Conservation (phyloP, 495 filamentous ascomycete species). For the Penicillium psychrofluorescens region DNA sequence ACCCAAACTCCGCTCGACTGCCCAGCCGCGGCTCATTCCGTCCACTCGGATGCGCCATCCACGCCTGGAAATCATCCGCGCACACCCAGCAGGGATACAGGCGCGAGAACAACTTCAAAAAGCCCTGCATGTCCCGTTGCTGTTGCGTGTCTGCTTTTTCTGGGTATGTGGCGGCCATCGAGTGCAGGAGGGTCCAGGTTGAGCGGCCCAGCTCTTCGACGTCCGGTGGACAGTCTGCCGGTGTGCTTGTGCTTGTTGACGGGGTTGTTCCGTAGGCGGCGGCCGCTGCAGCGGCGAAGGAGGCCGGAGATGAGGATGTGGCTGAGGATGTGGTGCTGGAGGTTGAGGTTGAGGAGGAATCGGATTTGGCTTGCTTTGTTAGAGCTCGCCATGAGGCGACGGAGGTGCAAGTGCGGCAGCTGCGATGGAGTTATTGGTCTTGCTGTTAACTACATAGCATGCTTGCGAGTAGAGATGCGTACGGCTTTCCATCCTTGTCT, state of each 20-base stretch:
- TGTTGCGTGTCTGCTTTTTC: constrained; percentile 51
- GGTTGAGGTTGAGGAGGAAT: constrained; percentile 8
- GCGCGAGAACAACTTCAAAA: constrained; percentile 70
- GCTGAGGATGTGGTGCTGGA: constrained; percentile 20
- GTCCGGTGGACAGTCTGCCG: constrained; percentile 45
- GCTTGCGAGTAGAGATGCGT: constrained; percentile 22
- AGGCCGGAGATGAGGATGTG: constrained; percentile 3
- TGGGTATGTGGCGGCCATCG: constrained; percentile 84
- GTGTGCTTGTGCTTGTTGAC: constrained; percentile 7
- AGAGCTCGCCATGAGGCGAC: constrained; percentile 62
- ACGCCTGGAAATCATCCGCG: constrained; percentile 81
- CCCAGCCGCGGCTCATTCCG: constrained; percentile 59
- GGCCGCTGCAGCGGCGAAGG: constrained; percentile 10
- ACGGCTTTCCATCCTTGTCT: constrained; percentile 96
- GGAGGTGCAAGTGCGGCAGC: constrained; percentile 84
- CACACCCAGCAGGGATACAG: constrained; percentile 95
- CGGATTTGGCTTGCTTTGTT: constrained; percentile 46
- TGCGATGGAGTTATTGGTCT: constrained; percentile 27
- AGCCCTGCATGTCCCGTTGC: constrained; percentile 68
- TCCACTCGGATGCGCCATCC: constrained; percentile 60
- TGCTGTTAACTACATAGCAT: background rate
- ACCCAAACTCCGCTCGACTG: constrained; percentile 68
- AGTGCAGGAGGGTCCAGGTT: constrained; percentile 90
- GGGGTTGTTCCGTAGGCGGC: constrained; percentile 7
- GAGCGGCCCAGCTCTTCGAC: constrained; percentile 76